phyloP scores from a whole-genome alignment of 441 rosid species.

The Populus hybrid region DNA sequence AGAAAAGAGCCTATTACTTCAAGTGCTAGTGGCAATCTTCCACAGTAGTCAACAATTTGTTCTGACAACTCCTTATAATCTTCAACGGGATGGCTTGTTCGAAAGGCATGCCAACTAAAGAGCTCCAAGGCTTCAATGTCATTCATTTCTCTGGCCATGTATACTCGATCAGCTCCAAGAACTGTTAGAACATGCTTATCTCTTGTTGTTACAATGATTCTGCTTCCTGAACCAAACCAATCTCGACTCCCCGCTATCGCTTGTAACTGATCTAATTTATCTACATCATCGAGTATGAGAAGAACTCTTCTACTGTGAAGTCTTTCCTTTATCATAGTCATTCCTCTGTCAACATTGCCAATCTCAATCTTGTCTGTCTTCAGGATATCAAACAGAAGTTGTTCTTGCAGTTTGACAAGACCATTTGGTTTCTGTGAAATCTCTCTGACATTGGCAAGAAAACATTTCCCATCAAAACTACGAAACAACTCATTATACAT shows the following conservation, averaged over 20 bases:
- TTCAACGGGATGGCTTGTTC: conserved; percentile 7
- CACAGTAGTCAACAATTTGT: conserved; percentile 10
- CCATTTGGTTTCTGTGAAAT: conserved; percentile 3
- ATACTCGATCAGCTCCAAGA: background rate
- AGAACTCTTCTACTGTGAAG: conserved; percentile 9
- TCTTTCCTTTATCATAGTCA: conserved; percentile 11
- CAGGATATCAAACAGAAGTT: conserved; percentile 13
- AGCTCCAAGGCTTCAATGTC: conserved; percentile 13
- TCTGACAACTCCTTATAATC: conserved; percentile 14
- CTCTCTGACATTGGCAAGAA: conserved; percentile 19
- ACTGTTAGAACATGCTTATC: conserved; percentile 7
- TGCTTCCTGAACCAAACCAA: conserved; percentile 26
- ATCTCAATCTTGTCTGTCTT: conserved; percentile 3
- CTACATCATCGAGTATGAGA: conserved; percentile 17
- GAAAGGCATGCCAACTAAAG: conserved; percentile 16
- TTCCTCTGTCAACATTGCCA: conserved; percentile 10
- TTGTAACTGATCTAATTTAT: conserved; percentile 8
- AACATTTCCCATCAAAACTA: conserved; percentile 7
- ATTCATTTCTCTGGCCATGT: background rate
- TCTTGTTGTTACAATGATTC: conserved; percentile 19
- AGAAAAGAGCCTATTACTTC: conserved; percentile 25
- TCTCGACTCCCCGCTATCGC: conserved; percentile 13
- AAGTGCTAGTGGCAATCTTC: conserved; percentile 23
- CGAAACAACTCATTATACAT: conserved; percentile 1
- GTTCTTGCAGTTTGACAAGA: conserved; percentile 7